A percentile compares a stretch with the other conserved stretches of the same genome.
These are phyloP conservation scores for Bruguiera hainesii DNA, from an alignment of 441 rosid species.

Conservation along the genomic window DNA sequence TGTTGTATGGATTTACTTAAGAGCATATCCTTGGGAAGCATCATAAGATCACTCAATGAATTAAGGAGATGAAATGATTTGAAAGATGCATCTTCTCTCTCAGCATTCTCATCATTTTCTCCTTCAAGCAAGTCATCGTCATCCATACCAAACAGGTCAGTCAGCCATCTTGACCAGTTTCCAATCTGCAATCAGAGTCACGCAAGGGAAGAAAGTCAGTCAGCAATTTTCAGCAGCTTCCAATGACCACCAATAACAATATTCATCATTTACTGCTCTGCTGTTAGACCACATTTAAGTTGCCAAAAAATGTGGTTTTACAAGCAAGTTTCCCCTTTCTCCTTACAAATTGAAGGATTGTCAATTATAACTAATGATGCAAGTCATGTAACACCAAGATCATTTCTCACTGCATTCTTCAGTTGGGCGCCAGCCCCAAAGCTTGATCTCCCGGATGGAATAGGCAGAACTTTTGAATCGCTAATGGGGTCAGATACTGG, in stretches of 20 bases:
- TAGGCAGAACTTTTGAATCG: constrained; percentile 77
- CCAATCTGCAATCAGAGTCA: constrained; percentile 59
- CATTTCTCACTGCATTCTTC: constrained; percentile 70
- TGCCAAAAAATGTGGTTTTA: background rate
- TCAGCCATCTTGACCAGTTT: constrained; percentile 97
- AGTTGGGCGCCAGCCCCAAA: constrained; percentile 96
- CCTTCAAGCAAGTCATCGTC: constrained; percentile 48
- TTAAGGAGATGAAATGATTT: constrained; percentile 81
- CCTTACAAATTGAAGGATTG: background rate
- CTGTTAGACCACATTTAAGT: background rate
- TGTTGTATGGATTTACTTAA: constrained; percentile 59
- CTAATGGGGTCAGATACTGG: constrained; percentile 97
- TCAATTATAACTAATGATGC: background rate
- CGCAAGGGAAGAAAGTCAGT: constrained; percentile 11
- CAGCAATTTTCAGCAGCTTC: background rate
- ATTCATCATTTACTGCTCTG: background rate
- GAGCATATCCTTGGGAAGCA: constrained; percentile 99
- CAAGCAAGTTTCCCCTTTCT: background rate
- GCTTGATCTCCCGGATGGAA: constrained; percentile 76
- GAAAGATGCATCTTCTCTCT: constrained; percentile 44
- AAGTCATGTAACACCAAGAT: background rate
- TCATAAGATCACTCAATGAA: constrained; percentile 94
- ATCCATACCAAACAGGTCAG: constrained; percentile 80
- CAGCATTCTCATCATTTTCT: constrained; percentile 34
- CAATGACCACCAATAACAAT: background rate